Base-by-base conservation (phyloP, 441 rosid species). In the Gossypium laxum region DNA sequence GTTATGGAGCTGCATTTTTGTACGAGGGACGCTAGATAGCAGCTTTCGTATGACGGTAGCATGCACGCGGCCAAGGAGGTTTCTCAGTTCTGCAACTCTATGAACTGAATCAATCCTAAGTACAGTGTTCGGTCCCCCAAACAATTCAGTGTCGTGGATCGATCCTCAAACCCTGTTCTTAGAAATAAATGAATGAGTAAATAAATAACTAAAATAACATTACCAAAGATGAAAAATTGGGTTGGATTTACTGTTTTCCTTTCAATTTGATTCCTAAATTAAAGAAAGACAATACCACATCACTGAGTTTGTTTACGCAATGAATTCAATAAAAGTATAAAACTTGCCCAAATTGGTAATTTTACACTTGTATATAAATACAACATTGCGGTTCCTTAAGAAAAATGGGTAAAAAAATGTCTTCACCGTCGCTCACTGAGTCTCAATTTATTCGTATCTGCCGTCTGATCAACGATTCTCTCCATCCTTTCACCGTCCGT, bases 1-100 rank as follows among this genome's bases (percentile, higher is more conserved):
- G 76, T 76, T 12, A 78, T 47, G 24, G 85, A 76, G 71, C 87
- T 74, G 81, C 97, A 93, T 83, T 64, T 85, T 60, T 85, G 82
- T 70, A 83, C 32, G 7, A 92, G 85, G 28, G 79, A 62, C 18
- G 78, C 80, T 0, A 81, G 30, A 63, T 65, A 21, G 15, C 80
- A 73, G 51, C 66, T 48, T 67, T 82, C 82, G 58, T 55, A 34
- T 56, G 75, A 47, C 17, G 83, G 73, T 55, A 78, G 80, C 89
- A 80, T 80, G 75, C 43, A 71, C 55, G 52, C 45, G 18, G 48
- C 48, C 38, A 12, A 7, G 15, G n/a, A 8, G 15, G 21, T 18
- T 26, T 10, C 22, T 15, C 18, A 24, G 38, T 57, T 57, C 7
- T 24, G 61, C 32, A 11, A 22, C 61, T 3, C 17, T 56, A 22